Percentiles rank a stretch among this genome's conserved stretches.
Conservation (phyloP, 257 asterid genomes). For the Coffea canephora region DNA sequence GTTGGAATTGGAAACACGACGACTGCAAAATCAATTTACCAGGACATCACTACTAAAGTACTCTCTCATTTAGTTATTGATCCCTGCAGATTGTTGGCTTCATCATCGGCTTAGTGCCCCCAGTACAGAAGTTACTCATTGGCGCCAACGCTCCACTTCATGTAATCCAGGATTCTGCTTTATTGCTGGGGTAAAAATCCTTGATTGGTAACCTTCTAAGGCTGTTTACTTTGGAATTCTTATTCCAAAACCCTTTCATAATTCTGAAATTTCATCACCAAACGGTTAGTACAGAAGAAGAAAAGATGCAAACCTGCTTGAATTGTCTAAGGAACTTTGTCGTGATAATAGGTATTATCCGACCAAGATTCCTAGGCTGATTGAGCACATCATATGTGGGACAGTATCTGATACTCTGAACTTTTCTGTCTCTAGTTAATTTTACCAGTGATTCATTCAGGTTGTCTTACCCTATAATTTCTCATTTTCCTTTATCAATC, state of each 20-base stretch:
- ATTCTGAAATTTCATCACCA: background rate
- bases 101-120: slow-evolving; percentile 1
- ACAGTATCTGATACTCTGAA: background rate
- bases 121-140: slow-evolving; percentile 13
- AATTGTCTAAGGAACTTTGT: background rate
- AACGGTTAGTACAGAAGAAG: background rate
- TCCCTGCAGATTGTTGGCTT: slow-evolving; percentile 13
- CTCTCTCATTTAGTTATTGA: background rate
- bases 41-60: background rate
- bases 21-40: background rate
- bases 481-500: background rate
- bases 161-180: slow-evolving; percentile 17
- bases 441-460: background rate
- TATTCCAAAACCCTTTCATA: background rate
- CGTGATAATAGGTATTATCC: background rate
- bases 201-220: background rate
- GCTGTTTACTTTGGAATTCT: background rate
- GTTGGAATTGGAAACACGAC: background rate
- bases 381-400: background rate
- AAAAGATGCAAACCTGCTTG: background rate
- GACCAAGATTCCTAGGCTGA: background rate
- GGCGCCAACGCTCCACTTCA: slow-evolving; percentile 18
- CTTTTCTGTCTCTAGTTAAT: background rate
- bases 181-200: slow-evolving; percentile 7
- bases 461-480: background rate